Evolutionary conservation across 2,329 filamentous ascomycete species (phyloP), one percentile per base, ranked within the genome.

Genomic region (Emergomyces pasteurianus): DNA sequence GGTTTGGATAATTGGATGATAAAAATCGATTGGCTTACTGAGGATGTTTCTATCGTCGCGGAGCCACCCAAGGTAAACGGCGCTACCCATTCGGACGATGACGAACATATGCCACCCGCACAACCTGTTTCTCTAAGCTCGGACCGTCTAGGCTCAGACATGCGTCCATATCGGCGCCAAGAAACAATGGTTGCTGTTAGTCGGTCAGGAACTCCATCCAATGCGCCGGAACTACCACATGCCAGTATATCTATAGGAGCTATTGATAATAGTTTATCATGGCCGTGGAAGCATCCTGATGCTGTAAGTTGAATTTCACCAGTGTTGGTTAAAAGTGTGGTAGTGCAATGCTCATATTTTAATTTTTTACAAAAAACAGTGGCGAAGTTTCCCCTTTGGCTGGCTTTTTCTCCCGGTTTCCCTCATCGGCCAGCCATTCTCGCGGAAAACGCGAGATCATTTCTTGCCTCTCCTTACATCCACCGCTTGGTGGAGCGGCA

Each of bases 1-100:
- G 94, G 94, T 1, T 79, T 96, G 61, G 94, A 99, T 73, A 99
- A 99, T 69, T 99, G 94, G 94, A 99, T 99, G 94, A 91, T 99
- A 71, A 94, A 90, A 73, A 89, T 99, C 38, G 92, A 99, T 73
- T 90, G 86, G 81, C 83, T 90, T 67, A 86, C 83, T 2, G 85
- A 94, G 69, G 83, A 88, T 68, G 92, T 94, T 14, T 90, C 88
- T 8, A 90, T 99, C 65, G 86, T 88, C 18, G 90, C 90, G 0
- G 91, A 96, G 63, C 90, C 92, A 12, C 95, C 79, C 70, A 89
- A 80, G 78, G 80, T 80, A 60, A 83, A 86, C 58, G 68, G 74
- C 57, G 61, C 59, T n/a, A 60, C 68, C 38, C 73, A 77, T 46
- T 74, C 76, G 38, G 77, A 78, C 42, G 79, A 79, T 58, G 72